Conservation (phyloP, 805 yeast genomes). For the Saccharomycopsis sp. region DNA sequence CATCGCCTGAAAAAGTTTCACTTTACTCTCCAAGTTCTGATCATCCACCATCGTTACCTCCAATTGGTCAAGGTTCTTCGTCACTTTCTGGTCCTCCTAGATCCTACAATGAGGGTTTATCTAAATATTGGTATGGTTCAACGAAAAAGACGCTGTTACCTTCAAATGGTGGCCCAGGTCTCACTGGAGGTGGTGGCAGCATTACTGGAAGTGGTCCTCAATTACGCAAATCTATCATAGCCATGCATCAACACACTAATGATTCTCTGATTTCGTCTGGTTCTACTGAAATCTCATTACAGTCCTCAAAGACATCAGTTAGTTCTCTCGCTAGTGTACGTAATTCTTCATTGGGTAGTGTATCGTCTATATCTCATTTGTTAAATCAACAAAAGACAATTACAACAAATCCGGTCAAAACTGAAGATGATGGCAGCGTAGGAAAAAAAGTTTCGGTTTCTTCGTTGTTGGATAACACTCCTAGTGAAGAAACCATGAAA, state of each 20-base stretch:
- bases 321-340: slow-evolving; percentile 11
- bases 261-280: slow-evolving; percentile 10
- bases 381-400: slow-evolving; percentile 8
- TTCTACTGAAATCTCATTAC: slow-evolving; percentile 7
- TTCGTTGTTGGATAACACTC: slow-evolving; percentile 7
- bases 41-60: neutral
- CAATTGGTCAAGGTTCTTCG: neutral
- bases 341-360: slow-evolving; percentile 9
- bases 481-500: neutral
- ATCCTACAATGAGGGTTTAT: neutral
- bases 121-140: too few species aligned
- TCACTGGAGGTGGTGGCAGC: too few species aligned
- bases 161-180: neutral
- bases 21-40: too few species aligned
- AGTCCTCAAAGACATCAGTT: slow-evolving; percentile 11
- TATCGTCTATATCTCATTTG: slow-evolving; percentile 17
- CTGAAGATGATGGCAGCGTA: neutral
- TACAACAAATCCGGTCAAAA: neutral
- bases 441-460: slow-evolving; percentile 14
- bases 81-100: neutral
- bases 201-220: slow-evolving; percentile 1
- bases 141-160: too few species aligned
- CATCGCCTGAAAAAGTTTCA: too few species aligned
- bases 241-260: slow-evolving; percentile 2
- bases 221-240: slow-evolving; percentile 15